Base-by-base conservation (phyloP, 164 flowering plant species). In the Umbilicus rupestris region DNA sequence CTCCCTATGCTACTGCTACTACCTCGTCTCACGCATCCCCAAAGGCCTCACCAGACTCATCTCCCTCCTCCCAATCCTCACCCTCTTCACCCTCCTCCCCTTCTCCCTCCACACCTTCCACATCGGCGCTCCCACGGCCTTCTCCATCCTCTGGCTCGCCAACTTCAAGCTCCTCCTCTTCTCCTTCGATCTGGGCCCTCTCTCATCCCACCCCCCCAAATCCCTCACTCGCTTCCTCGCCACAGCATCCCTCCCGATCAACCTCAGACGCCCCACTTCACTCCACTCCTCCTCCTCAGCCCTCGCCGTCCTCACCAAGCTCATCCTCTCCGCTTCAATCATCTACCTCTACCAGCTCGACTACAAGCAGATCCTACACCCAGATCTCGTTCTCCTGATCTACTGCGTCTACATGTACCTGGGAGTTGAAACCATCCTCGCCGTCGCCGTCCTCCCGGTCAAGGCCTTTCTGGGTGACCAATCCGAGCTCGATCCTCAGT, bases 81-180 rank as follows among this genome's bases (percentile, higher is more conserved):
- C 12, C 73, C 72, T 79, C 73, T 77, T 81, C 71, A 26, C 70
- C 55, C 5, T 71, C 64, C 82, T 81, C 72, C 82, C 82, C 1
- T 45, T 77, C 0, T 15, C 33, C 22, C 77, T 81, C 74, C 31
- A 57, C 46, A 47, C 77, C 45, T 3, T 69, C 58, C 72, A 74
- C 64, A 69, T 79, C 16, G 55, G 72, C 7, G 79, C 68, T 8
- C 57, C 62, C 73, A 73, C 82, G 0, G 66, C 74, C 35, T 75
- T 81, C 72, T 75, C 68, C 71, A 73, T 82, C 30, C 15, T 64
- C n/a, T 82, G 81, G 81, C 83, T 79, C 30, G 74, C 69, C 63
- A 82, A 68, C 50, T 82, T 76, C 77, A 82, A 78, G 71, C 80
- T 82, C 72, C 62, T 79, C 68, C 80, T 79, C 72, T 77, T 79